Evolutionary conservation across 2,329 filamentous ascomycete species (phyloP).

Genomic region (Scedosporium minutisporum): DNA sequence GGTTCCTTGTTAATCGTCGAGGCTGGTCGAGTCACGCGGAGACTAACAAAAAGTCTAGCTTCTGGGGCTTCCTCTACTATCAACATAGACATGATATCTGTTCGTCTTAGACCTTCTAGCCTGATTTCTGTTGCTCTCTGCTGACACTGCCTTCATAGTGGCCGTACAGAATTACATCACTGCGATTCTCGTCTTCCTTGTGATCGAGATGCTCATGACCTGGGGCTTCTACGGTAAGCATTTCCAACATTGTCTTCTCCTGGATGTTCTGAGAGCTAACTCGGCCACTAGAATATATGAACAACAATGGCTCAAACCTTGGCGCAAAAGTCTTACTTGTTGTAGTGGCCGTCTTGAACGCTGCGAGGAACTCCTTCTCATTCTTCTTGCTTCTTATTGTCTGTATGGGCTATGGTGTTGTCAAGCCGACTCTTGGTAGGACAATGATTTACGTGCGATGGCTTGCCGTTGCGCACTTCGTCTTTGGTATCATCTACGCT

Average conservation of each 20-base stretch:
- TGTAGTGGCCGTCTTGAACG: constrained; percentile 85
- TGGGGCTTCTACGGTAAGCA: constrained; percentile 83
- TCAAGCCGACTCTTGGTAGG: constrained; percentile 82
- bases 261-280: not conserved
- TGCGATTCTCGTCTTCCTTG: constrained; percentile 86
- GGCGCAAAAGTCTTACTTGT: constrained; percentile 81
- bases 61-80: constrained; percentile 93
- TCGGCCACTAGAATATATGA: constrained; percentile 64
- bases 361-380: constrained; percentile 90
- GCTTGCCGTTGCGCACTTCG: constrained; percentile 84
- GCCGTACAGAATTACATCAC: constrained; percentile 99
- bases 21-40: not conserved
- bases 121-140: not conserved
- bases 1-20: constrained; percentile 17
- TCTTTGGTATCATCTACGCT: constrained; percentile 90
- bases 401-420: constrained; percentile 98
- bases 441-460: constrained; percentile 92
- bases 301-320: constrained; percentile 74
- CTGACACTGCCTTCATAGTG: constrained; percentile 36
- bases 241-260: not conserved
- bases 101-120: constrained; percentile 28
- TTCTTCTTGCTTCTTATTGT: constrained; percentile 97
- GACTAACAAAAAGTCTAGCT: constrained; percentile 32
- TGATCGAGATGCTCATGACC: constrained; percentile 94
- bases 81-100: constrained; percentile 87